phyloP scores from a whole-genome alignment of 179 eudicot genomes.

The Nepenthes alata region DNA sequence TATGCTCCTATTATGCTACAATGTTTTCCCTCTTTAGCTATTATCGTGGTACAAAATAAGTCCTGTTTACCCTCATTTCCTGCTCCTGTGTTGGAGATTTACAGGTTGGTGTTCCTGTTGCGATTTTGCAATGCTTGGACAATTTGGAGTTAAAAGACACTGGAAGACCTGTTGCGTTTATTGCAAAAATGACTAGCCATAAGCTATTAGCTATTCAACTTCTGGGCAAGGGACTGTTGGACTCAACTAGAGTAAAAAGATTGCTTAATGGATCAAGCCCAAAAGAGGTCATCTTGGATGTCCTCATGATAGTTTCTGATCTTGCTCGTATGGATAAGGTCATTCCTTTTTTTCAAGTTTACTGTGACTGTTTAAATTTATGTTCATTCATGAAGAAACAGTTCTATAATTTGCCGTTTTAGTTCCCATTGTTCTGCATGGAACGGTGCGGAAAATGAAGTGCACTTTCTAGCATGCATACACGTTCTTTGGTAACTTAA shows the following conservation, averaged over 20 bases:
- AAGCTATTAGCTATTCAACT: constrained; percentile 67
- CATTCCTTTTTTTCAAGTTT: not conserved
- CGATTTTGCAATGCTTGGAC: constrained; percentile 67
- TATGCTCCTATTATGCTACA: no score
- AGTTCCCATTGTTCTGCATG: no score
- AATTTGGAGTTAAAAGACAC: constrained; percentile 63
- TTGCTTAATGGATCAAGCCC: constrained; percentile 63
- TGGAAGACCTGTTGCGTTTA: constrained; percentile 73
- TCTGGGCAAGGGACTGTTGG: constrained; percentile 67
- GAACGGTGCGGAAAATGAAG: no score
- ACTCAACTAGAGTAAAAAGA: constrained; percentile 57
- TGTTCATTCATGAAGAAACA: no score
- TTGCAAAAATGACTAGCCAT: constrained; percentile 70
- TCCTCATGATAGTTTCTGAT: constrained; percentile 84
- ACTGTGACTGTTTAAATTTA: not conserved
- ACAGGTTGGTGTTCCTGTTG: constrained; percentile 67
- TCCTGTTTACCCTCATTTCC: not conserved
- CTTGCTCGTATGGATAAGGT: constrained; percentile 99
- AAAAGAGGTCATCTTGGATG: constrained; percentile 66
- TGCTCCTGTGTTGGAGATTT: constrained; percentile 11
- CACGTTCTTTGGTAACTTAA: no score
- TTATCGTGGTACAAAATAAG: not conserved
- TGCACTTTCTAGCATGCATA: no score
- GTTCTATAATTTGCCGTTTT: no score
- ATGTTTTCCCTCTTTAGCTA: not conserved